These are phyloP conservation scores for Mortierella sp. DNA, from an alignment of 371 early-diverging fungal species.

Conservation along the genomic window DNA sequence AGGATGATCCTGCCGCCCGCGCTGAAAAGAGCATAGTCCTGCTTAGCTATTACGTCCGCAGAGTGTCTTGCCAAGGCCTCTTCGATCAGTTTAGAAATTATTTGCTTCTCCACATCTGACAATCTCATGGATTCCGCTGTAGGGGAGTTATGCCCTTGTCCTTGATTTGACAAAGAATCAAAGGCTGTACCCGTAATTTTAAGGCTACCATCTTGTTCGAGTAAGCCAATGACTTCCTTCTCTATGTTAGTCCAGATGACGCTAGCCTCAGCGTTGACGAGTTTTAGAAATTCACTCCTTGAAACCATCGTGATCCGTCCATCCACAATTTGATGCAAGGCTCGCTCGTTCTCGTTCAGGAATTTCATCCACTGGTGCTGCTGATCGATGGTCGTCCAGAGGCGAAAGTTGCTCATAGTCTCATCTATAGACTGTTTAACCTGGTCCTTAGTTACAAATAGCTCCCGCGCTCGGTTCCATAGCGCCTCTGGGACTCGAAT, in stretches of 20 bases:
- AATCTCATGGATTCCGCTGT: background rate
- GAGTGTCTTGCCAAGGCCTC: slow-evolving; percentile 46
- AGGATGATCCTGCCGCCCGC: slow-evolving; percentile 73
- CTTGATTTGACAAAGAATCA: background rate
- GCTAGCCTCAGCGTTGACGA: slow-evolving; percentile 20
- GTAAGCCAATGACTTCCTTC: background rate
- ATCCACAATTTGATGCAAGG: slow-evolving; percentile 10
- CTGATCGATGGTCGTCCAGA: background rate
- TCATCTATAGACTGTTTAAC: background rate
- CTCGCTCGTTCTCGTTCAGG: slow-evolving; percentile 23
- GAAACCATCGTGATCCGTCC: slow-evolving; percentile 13
- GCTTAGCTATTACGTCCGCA: slow-evolving; percentile 62
- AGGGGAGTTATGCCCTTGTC: background rate
- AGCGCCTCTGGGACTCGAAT: slow-evolving; percentile 17
- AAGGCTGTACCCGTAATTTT: background rate
- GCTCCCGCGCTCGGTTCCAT: slow-evolving; percentile 13
- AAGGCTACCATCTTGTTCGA: background rate
- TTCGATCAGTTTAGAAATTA: slow-evolving; percentile 38
- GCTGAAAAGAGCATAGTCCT: slow-evolving; percentile 77
- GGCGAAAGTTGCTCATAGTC: background rate
- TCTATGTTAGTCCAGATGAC: slow-evolving; percentile 22
- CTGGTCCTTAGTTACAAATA: slow-evolving; percentile 5
- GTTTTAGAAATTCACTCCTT: slow-evolving; percentile 11
- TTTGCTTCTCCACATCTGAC: background rate
- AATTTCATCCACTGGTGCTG: slow-evolving; percentile 13